Percentiles rank a stretch among this genome's conserved stretches.
Conservation (phyloP, 176 grass and related monocot genomes). For the Rhynchospora breviuscula region DNA sequence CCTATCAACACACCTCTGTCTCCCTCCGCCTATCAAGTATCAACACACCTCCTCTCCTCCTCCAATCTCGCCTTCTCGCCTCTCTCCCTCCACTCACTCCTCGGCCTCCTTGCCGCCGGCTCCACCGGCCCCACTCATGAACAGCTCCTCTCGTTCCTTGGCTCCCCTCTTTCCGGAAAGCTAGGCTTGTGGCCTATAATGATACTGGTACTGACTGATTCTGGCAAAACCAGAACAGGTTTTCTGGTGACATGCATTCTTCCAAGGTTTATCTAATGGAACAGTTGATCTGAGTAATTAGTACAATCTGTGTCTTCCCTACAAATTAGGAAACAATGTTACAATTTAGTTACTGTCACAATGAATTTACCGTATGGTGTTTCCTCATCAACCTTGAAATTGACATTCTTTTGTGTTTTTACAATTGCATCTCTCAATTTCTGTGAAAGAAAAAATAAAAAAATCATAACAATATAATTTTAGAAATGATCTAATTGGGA, state of each 20-base stretch:
- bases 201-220: neutral
- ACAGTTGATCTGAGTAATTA: neutral
- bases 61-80: too few species aligned
- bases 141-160: too few species aligned
- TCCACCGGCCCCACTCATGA: too few species aligned
- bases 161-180: too few species aligned
- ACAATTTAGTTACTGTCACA: neutral
- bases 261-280: neutral
- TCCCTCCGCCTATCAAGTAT: too few species aligned
- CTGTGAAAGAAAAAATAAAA: slow-evolving; percentile 34
- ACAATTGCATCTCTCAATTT: slow-evolving; percentile 52
- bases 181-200: neutral
- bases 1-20: too few species aligned
- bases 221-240: neutral
- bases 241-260: neutral
- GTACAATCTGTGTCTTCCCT: neutral
- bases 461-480: too few species aligned
- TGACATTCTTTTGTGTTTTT: slow-evolving; percentile 63
- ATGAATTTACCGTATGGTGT: slow-evolving; percentile 43
- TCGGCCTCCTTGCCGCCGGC: too few species aligned
- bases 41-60: too few species aligned
- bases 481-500: slow-evolving; percentile 98
- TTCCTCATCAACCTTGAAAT: slow-evolving; percentile 50
- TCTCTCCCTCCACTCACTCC: too few species aligned
- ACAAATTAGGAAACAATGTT: neutral